These are phyloP conservation scores for Wickerhamomyces ciferrii DNA, from an alignment of 805 yeast genomes.

Conservation along the genomic window DNA sequence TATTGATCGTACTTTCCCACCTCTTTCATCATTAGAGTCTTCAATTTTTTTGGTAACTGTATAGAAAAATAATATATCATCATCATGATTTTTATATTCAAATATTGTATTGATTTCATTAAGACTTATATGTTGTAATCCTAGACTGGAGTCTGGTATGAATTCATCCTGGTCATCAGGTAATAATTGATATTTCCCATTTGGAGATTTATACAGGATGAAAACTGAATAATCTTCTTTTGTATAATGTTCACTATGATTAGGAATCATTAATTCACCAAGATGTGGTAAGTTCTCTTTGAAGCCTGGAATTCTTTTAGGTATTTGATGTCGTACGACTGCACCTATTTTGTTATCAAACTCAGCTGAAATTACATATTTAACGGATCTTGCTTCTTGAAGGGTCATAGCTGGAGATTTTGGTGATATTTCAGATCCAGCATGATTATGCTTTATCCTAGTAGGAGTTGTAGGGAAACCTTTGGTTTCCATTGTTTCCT, in stretches of 20 bases:
- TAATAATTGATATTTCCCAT: conserved; percentile 14
- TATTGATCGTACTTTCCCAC: conserved; percentile 53
- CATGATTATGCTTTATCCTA: not conserved
- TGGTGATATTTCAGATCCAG: not conserved
- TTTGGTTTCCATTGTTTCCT: too few species aligned
- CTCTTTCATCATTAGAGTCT: conserved; percentile 41
- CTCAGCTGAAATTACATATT: conserved; percentile 64
- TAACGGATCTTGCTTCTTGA: conserved; percentile 30
- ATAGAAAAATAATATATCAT: conserved; percentile 45
- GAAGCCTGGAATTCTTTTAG: conserved; percentile 35
- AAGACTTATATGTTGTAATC: conserved; percentile 6
- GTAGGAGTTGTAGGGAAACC: too few species aligned
- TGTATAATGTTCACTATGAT: conserved; percentile 48
- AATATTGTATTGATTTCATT: conserved; percentile 17
- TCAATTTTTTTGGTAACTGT: conserved; percentile 50
- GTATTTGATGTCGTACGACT: conserved; percentile 54
- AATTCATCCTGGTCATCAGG: conserved; percentile 10
- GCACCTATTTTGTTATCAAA: conserved; percentile 80
- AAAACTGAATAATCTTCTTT: conserved; percentile 56
- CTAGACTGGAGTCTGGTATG: conserved; percentile 9
- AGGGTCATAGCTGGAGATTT: not conserved
- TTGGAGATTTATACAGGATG: conserved; percentile 39
- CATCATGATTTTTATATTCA: conserved; percentile 12
- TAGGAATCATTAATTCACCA: conserved; percentile 59
- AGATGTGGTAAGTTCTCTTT: conserved; percentile 28